Evolutionary conservation across 495 filamentous ascomycete genomes (phyloP).

Genomic region (Astrothelium macrocarpum): DNA sequence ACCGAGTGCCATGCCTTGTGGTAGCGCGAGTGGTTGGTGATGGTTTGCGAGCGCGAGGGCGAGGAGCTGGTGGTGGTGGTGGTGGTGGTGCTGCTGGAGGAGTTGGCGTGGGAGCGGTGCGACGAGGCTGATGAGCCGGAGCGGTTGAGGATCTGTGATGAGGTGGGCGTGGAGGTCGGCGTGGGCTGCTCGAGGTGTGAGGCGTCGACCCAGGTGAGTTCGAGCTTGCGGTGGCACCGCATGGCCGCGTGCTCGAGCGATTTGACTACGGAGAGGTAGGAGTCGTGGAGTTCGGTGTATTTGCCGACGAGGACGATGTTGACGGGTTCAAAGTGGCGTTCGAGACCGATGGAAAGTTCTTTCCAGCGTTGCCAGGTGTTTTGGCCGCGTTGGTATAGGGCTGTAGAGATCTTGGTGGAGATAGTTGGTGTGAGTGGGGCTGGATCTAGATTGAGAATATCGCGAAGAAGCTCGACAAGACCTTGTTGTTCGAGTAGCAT

Average conservation of each 20-base stretch:
- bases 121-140: neutral
- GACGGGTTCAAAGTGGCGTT: conserved; percentile 55
- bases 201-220: conserved; percentile 75
- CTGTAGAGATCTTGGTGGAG: neutral
- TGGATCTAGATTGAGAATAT: conserved; percentile 50
- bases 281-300: conserved; percentile 72
- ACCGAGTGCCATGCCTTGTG: conserved; percentile 84
- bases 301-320: conserved; percentile 86
- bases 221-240: conserved; percentile 69
- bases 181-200: conserved; percentile 64
- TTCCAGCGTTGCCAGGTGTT: conserved; percentile 68
- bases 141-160: neutral
- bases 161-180: conserved; percentile 4
- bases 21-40: conserved; percentile 57
- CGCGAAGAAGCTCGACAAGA: conserved; percentile 51
- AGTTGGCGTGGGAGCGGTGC: neutral
- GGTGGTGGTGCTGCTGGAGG: too few relatives aligned
- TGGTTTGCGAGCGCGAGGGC: conserved; percentile 12
- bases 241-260: conserved; percentile 86
- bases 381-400: conserved; percentile 46
- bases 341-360: conserved; percentile 51
- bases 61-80: neutral
- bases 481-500: conserved; percentile 75
- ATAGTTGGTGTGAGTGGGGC: conserved; percentile 34
- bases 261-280: conserved; percentile 74